A percentile compares a stretch with the other conserved stretches of the same genome.
Conservation (phyloP, 2,329 filamentous ascomycete species). For the Whalleya microplaca region DNA sequence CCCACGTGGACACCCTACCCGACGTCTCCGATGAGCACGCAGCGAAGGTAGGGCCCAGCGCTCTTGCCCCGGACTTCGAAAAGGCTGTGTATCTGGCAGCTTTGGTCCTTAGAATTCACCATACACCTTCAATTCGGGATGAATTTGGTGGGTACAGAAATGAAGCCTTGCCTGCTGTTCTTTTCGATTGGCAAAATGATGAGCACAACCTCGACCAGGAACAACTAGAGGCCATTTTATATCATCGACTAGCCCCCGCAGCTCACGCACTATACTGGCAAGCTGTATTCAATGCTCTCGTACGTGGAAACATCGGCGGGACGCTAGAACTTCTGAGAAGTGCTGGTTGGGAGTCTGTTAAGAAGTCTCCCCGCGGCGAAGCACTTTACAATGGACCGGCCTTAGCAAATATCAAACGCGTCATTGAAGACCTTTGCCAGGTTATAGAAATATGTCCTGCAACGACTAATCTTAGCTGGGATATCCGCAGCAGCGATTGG, state of each 20-base stretch:
- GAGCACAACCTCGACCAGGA: conserved; percentile 74
- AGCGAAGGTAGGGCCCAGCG: conserved; percentile 67
- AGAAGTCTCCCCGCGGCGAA: conserved; percentile 66
- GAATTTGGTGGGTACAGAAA: conserved; percentile 41
- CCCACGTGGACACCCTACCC: conserved; percentile 53
- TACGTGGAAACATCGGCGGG: conserved; percentile 74
- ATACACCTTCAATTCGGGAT: conserved; percentile 55
- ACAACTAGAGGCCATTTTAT: conserved; percentile 66
- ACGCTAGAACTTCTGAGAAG: conserved; percentile 70
- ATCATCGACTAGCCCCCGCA: conserved; percentile 71
- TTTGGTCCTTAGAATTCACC: conserved; percentile 78
- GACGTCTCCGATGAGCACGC: conserved; percentile 56
- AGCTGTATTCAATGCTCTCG: conserved; percentile 70
- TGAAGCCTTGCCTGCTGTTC: conserved; percentile 70
- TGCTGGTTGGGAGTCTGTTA: conserved; percentile 79
- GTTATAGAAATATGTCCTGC: conserved; percentile 77
- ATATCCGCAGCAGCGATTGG: conserved; percentile 82
- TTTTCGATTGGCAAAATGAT: conserved; percentile 81
- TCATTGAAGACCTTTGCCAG: conserved; percentile 68
- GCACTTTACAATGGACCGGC: conserved; percentile 74
- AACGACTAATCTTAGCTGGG: conserved; percentile 70
- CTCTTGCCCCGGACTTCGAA: conserved; percentile 64
- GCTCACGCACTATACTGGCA: conserved; percentile 84
- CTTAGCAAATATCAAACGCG: conserved; percentile 77
- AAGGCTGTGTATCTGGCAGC: conserved; percentile 81